Conservation (phyloP, 495 filamentous ascomycete genomes). For the Pseudevernia furfuracea region DNA sequence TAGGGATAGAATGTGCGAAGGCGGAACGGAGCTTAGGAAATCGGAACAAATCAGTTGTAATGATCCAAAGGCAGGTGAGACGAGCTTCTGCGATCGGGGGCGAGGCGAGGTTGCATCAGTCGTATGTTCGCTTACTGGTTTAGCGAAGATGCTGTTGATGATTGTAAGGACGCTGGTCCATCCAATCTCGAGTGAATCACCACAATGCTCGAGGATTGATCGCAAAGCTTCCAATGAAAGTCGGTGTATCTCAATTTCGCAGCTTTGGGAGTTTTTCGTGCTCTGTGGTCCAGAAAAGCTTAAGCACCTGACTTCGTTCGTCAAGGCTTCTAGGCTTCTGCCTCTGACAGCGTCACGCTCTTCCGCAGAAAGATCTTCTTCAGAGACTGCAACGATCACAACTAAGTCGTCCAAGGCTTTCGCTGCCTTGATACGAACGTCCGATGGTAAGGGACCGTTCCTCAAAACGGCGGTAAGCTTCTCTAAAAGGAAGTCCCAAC, state of each 20-base stretch:
- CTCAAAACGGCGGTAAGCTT: constrained; percentile 62
- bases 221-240: constrained; percentile 74
- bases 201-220: constrained; percentile 77
- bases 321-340: constrained; percentile 63
- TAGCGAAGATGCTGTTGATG: constrained; percentile 70
- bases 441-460: constrained; percentile 44
- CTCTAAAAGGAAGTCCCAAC: constrained; percentile 66
- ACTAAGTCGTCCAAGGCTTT: constrained; percentile 68
- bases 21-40: constrained; percentile 73
- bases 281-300: constrained; percentile 32
- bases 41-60: constrained; percentile 91
- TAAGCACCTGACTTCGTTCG: constrained; percentile 44
- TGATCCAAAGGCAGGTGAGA: constrained; percentile 77
- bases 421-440: constrained; percentile 62
- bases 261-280: constrained; percentile 22
- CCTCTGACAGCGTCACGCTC: constrained; percentile 52
- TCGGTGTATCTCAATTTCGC: constrained; percentile 74
- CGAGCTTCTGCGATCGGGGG: constrained; percentile 59
- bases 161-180: constrained; percentile 84
- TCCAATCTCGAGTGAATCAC: constrained; percentile 69
- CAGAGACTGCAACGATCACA: constrained; percentile 51
- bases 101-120: constrained; percentile 33
- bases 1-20: constrained; percentile 68
- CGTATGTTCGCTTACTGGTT: constrained; percentile 21
- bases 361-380: constrained; percentile 42